Evolutionary conservation across 495 filamentous ascomycete genomes (phyloP), one percentile per base, ranked within the genome.

Genomic region (Aspergillus heteromorphus): DNA sequence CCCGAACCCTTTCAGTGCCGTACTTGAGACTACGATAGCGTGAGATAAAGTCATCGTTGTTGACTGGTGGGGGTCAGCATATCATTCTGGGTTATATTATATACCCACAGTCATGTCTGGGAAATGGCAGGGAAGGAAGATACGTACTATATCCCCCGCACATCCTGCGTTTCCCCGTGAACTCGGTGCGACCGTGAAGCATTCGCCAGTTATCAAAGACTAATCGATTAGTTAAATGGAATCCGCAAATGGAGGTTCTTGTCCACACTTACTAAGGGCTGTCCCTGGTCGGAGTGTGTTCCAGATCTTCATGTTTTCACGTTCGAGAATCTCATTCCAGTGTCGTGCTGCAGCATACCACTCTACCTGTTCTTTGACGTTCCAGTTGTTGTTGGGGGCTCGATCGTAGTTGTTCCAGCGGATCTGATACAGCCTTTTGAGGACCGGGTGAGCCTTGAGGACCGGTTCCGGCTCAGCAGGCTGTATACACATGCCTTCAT

Each of bases 151-250:
- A 95, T 16, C 79, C 92, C 55, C 92, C 92, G 66, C 89, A 95
- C 68, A 97, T 87, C 59, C 91, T 84, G 59, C 92, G 76, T 62
- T 86, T 86, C 16, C 92, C 92, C 7, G 81, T 86, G 62, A 96
- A 97, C 13, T 82, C 79, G 18, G 81, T 80, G 57, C 92, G 76
- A 3, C 91, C 92, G 68, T 97, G 92, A 43, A 97, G 69, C 52
- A 95, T 89, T 54, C 92, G 80, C 91, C 91, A 97, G 64, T 97
- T 97, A 67, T 97, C 89, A 65, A 97, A 96, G 17, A 96, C 86
- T 89, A 51, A 49, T 18, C 49, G 16, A 41, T 40, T 45, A 48
- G 51, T 62, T 51, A 59, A 55, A n/a, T n/a, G n/a, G n/a, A 34
- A 14, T 7, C 23, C 11, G 2, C 27, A 2, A 31, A 4, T 0